These are phyloP conservation scores for Pinus tabuliformis DNA, from an alignment of 75 land plant genomes.

Conservation along the genomic window DNA sequence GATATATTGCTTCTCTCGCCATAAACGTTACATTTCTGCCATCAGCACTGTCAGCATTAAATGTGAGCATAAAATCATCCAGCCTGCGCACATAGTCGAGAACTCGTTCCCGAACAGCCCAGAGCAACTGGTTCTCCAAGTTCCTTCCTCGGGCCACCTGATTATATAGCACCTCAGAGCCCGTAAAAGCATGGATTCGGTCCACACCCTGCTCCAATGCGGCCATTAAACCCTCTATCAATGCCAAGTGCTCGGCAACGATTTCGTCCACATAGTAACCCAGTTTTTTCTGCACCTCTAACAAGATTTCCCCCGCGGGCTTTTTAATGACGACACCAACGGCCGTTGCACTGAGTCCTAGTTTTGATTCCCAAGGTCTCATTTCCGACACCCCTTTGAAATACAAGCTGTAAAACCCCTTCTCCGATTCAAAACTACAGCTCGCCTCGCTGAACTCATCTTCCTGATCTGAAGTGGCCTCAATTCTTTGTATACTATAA, in stretches of 20 bases:
- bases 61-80: slow-evolving; percentile 35
- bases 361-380: slow-evolving; percentile 12
- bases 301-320: slow-evolving; percentile 11
- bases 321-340: slow-evolving; percentile 52
- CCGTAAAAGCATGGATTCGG: slow-evolving; percentile 37
- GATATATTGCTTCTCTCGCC: slow-evolving; percentile 43
- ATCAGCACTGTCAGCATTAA: slow-evolving; percentile 27
- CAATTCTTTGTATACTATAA: too few relatives aligned
- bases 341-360: slow-evolving; percentile 32
- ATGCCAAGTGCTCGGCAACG: slow-evolving; percentile 67
- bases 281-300: slow-evolving; percentile 61
- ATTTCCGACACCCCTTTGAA: slow-evolving; percentile 57
- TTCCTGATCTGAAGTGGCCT: too few relatives aligned
- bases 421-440: slow-evolving; percentile 18
- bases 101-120: slow-evolving; percentile 40
- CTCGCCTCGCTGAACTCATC: too few relatives aligned
- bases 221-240: slow-evolving; percentile 57
- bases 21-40: slow-evolving; percentile 22
- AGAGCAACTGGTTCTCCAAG: slow-evolving; percentile 33
- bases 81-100: slow-evolving; percentile 35
- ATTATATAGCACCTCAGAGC: slow-evolving; percentile 47
- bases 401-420: slow-evolving; percentile 21
- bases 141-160: slow-evolving; percentile 33
- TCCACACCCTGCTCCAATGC: slow-evolving; percentile 26
- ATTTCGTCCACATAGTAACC: slow-evolving; percentile 58